Conservation (phyloP, 202 grass and related monocot species). For the Bolboschoenoplectus hybrid region DNA sequence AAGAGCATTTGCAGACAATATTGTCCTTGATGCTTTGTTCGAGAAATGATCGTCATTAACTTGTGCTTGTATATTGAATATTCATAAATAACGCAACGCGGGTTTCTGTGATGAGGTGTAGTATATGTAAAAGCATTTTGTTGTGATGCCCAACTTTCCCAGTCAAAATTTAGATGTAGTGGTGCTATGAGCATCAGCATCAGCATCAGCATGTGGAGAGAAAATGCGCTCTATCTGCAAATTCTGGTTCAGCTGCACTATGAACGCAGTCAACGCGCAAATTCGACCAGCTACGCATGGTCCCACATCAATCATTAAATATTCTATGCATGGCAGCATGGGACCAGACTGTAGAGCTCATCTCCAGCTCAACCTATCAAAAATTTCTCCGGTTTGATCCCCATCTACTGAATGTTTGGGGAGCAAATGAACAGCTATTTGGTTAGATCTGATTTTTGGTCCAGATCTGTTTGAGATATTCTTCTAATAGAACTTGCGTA, state of each 20-base stretch:
- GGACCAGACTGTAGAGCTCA: too few relatives aligned
- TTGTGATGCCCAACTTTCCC: not conserved
- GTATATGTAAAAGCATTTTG: too few relatives aligned
- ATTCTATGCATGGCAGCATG: not conserved
- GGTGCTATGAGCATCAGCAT: too few relatives aligned
- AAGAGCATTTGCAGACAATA: too few relatives aligned
- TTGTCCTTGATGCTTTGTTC: too few relatives aligned
- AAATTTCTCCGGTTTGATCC: too few relatives aligned
- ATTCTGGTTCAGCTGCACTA: constrained; percentile 2
- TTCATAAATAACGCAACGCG: too few relatives aligned
- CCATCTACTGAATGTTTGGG: too few relatives aligned
- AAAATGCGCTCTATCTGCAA: not conserved
- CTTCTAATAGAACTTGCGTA: not conserved
- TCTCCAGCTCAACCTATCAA: too few relatives aligned
- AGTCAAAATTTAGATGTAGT: not conserved
- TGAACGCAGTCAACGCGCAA: not conserved
- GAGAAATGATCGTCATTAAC: too few relatives aligned
- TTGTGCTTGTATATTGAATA: too few relatives aligned
- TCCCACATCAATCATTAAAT: not conserved
- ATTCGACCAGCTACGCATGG: not conserved
- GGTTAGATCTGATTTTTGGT: not conserved
- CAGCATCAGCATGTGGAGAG: not conserved
- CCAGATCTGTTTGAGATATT: not conserved
- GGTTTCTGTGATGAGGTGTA: too few relatives aligned
- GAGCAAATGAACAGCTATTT: not conserved